Evolutionary conservation across 2,329 filamentous ascomycete genomes (phyloP), one percentile per base, ranked within the genome.

Genomic region (Botryotinia globosa): DNA sequence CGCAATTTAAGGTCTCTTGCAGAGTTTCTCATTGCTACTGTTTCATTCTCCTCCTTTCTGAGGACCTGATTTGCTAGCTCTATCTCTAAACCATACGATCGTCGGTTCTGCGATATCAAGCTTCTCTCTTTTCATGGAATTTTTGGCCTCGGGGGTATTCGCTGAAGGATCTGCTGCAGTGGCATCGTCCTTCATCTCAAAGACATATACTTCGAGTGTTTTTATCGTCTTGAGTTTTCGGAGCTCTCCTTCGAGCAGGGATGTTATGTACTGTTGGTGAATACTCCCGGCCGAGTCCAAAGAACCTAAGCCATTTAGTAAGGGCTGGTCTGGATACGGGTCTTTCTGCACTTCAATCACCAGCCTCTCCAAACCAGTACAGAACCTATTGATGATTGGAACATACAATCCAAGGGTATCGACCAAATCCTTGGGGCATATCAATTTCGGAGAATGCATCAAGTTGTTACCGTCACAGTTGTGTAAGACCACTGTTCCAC

Each of bases 291-390:
- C 22, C 7, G 63, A n/a, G 22, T 34, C 32, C 14, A 1, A 1
- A n/a, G n/a, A 4, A 8, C 14, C 44, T 8, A 66, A 25, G 3
- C 1, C 1, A 4, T 18, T 7, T 22, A 37, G 12, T 7, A 45
- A 37, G 8, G 1, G 1, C 12, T 2, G 1, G 16, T n/a, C 16
- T 32, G 32, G 3, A 18, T n/a, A 0, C 0, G 45, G 10, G 8
- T 68, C 65, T 58, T 56, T n/a, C 1, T 68, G 4, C 12, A 68
- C 51, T 32, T 56, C 45, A 22, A 68, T 42, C 8, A 56, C 10
- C 3, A 68, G 48, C 4, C 2, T 68, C n/a, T 42, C 18, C n/a
- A 56, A 22, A 10, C 64, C 29, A 1, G 29, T 66, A 14, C 44
- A 42, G 18, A 56, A 56, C 25, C 39, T 22, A 18, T 56, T 32